phyloP scores from a whole-genome alignment of 2,329 filamentous ascomycete genomes.

The Diaporthe nobilis region DNA sequence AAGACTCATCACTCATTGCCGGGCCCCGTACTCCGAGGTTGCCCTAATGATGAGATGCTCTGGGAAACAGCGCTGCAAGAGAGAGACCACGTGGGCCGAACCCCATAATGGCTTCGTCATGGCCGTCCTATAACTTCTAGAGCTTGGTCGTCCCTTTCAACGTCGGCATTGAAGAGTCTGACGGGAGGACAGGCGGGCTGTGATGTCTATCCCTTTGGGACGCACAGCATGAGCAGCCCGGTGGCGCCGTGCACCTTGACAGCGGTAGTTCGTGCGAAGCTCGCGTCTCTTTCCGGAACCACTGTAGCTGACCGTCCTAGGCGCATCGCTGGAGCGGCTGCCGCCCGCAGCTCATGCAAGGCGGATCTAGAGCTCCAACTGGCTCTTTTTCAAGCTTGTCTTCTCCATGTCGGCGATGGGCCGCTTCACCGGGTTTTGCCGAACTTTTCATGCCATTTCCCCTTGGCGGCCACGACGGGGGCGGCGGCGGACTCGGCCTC shows the following conservation, averaged over 20 bases:
- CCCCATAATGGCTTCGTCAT: neutral
- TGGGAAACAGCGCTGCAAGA: neutral
- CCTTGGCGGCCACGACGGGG: slow-evolving; percentile 53
- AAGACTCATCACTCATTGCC: neutral
- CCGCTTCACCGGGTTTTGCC: slow-evolving; percentile 58
- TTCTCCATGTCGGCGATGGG: neutral
- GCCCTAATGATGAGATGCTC: neutral
- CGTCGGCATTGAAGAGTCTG: neutral
- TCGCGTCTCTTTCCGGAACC: no score
- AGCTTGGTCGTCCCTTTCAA: neutral
- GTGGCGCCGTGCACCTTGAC: no score
- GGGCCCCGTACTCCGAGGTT: neutral
- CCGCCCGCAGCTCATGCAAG: neutral
- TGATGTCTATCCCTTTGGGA: neutral
- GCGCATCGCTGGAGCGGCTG: no score
- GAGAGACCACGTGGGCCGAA: no score
- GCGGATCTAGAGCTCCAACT: neutral
- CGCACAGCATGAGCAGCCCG: no score
- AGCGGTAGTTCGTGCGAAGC: neutral
- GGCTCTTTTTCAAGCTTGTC: neutral
- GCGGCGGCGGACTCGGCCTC: slow-evolving; percentile 51
- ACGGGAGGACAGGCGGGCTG: neutral
- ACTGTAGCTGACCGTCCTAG: neutral
- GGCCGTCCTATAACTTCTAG: neutral
- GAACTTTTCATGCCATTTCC: slow-evolving; percentile 75